A percentile compares a stretch with the other conserved stretches of the same genome.
phyloP scores from a whole-genome alignment of 768 basidiomycete genomes.

The Pholiota microspora region DNA sequence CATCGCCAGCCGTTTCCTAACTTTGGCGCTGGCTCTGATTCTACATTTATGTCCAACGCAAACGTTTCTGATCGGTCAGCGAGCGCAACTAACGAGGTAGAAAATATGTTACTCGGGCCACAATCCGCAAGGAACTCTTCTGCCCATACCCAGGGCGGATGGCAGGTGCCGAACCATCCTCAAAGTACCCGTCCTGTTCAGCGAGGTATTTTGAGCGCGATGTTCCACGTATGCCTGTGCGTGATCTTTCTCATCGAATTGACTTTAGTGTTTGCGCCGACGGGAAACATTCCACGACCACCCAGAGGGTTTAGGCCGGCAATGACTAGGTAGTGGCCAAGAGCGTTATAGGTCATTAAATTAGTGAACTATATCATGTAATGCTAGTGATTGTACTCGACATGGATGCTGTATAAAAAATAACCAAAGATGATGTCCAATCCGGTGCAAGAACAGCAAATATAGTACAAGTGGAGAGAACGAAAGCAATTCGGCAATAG shows the following conservation, averaged over 20 bases:
- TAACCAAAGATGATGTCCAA: conserved; percentile 6
- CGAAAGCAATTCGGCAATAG: conserved; percentile 14
- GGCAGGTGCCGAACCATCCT: conserved; percentile 20
- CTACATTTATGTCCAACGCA: conserved; percentile 39
- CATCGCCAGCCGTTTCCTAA: conserved; percentile 50
- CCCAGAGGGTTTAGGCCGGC: conserved; percentile 47
- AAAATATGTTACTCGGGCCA: conserved; percentile 50
- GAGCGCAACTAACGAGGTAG: conserved; percentile 67
- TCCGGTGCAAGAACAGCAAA: background rate
- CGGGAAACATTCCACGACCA: conserved; percentile 30
- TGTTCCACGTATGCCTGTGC: background rate
- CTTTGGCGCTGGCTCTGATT: conserved; percentile 22
- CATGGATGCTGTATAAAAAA: background rate
- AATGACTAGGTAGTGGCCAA: conserved; percentile 13
- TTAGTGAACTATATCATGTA: background rate
- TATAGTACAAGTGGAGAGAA: conserved; percentile 8
- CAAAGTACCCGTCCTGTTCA: conserved; percentile 20
- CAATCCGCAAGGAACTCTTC: conserved; percentile 15
- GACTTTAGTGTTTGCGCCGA: conserved; percentile 41
- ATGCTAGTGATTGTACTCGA: conserved; percentile 1
- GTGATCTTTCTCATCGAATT: background rate
- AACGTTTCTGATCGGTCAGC: conserved; percentile 58
- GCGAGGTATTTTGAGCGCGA: conserved; percentile 20
- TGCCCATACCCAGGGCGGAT: conserved; percentile 16
- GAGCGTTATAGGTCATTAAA: conserved; percentile 2